These are phyloP conservation scores for Plasmodium fragile DNA, from an alignment of 169 alveolate species.

Conservation along the genomic window DNA sequence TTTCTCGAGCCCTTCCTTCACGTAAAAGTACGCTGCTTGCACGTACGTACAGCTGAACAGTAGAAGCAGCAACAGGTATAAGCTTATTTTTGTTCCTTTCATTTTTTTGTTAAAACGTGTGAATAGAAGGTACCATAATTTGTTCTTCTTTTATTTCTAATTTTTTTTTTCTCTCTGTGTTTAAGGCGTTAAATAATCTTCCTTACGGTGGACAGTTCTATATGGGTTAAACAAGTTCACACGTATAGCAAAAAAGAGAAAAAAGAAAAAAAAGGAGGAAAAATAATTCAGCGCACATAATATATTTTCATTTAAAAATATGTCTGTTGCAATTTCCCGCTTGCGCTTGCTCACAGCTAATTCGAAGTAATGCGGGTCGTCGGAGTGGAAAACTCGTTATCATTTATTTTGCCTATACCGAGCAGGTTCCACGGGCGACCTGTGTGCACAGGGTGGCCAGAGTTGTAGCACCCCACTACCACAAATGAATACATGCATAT, in stretches of 20 bases:
- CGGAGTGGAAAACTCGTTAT: background rate
- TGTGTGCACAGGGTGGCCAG: background rate
- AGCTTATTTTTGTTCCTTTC: slow-evolving; percentile 14
- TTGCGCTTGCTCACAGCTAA: background rate
- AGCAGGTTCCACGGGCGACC: background rate
- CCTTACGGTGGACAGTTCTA: background rate
- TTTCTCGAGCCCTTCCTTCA: slow-evolving; percentile 61
- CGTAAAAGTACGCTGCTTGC: slow-evolving; percentile 42
- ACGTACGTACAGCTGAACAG: slow-evolving; percentile 5
- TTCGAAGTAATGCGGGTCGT: background rate
- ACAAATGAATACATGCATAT: background rate
- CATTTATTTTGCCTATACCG: background rate
- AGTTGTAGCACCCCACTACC: background rate
- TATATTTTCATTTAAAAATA: background rate
- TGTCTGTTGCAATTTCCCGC: background rate
- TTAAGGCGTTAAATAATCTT: background rate
- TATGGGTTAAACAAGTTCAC: background rate
- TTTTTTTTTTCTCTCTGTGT: background rate
- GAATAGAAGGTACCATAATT: slow-evolving; percentile 1
- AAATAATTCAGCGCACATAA: background rate
- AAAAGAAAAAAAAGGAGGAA: background rate
- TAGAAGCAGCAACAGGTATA: background rate
- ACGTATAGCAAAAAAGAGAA: background rate
- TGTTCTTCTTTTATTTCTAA: background rate
- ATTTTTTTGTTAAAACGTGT: background rate